Percentiles rank a stretch among this genome's conserved stretches.
Conservation (phyloP, 129 eudicot species). For the sunflower (Helianthus annuus) region DNA sequence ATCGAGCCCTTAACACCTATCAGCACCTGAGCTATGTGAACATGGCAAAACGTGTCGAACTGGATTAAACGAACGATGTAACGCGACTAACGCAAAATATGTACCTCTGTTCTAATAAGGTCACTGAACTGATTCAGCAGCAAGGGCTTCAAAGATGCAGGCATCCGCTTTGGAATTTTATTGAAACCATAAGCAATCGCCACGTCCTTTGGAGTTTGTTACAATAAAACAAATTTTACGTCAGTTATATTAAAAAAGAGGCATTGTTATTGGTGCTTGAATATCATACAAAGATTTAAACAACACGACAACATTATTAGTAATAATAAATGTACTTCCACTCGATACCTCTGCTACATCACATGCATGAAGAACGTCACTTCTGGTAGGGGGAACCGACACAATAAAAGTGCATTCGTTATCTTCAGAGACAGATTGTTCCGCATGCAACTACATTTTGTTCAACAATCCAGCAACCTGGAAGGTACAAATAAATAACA, state of each 20-base stretch:
- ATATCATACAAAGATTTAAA: background rate
- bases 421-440: slow-evolving; percentile 41
- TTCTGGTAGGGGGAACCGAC: slow-evolving; percentile 94
- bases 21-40: no score
- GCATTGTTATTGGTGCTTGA: background rate
- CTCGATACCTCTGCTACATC: slow-evolving; percentile 88
- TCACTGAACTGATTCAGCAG: slow-evolving; percentile 73
- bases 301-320: no score
- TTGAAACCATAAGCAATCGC: slow-evolving; percentile 99
- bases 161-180: slow-evolving; percentile 68
- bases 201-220: slow-evolving; percentile 56
- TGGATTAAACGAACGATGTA: no score
- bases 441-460: slow-evolving; percentile 57
- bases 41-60: no score
- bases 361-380: slow-evolving; percentile 96
- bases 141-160: slow-evolving; percentile 73
- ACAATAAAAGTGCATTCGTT: slow-evolving; percentile 47
- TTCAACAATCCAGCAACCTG: slow-evolving; percentile 26
- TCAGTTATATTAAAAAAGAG: slow-evolving; percentile 9
- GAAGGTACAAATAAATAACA: slow-evolving; percentile 9
- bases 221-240: slow-evolving; percentile 5
- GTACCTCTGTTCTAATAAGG: slow-evolving; percentile 81
- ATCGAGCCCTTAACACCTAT: no score
- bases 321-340: slow-evolving; percentile 1
- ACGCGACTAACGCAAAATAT: background rate